These are phyloP conservation scores for Physaria fendleri DNA, from an alignment of 345 rosid species.

Conservation along the genomic window DNA sequence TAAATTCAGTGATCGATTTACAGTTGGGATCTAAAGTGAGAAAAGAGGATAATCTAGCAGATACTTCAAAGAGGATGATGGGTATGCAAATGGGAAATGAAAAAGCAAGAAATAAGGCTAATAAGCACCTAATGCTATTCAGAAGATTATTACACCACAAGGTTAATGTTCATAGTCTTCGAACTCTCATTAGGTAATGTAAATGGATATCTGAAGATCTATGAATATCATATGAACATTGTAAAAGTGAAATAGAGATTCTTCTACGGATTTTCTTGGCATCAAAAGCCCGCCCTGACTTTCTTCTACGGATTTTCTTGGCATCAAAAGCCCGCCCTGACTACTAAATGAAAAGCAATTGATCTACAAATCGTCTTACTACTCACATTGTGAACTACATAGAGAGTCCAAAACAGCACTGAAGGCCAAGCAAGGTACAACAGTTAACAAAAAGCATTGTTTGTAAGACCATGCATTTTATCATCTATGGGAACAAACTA, in stretches of 20 bases:
- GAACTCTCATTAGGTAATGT: not conserved
- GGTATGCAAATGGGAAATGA: not conserved
- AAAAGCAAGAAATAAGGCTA: not conserved
- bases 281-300: not conserved
- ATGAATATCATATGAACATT: not conserved
- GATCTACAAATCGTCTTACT: not conserved
- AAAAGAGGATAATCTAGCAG: not conserved
- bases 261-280: not conserved
- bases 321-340: not conserved
- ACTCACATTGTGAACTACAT: not conserved
- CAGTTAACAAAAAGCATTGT: not conserved
- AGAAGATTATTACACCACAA: not conserved
- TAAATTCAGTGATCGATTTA: not conserved
- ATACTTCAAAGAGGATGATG: not conserved
- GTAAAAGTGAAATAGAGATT: not conserved
- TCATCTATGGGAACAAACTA: not conserved
- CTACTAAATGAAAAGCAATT: not conserved
- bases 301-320: not conserved
- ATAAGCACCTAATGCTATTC: not conserved
- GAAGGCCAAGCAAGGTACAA: not conserved
- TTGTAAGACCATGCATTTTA: not conserved
- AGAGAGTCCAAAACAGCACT: not conserved
- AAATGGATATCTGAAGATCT: not conserved
- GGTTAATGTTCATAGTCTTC: not conserved
- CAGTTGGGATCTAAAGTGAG: not conserved